These are phyloP conservation scores for Acanthamoeba triangularis DNA, from an alignment of 208 protist genomes.

Conservation along the genomic window DNA sequence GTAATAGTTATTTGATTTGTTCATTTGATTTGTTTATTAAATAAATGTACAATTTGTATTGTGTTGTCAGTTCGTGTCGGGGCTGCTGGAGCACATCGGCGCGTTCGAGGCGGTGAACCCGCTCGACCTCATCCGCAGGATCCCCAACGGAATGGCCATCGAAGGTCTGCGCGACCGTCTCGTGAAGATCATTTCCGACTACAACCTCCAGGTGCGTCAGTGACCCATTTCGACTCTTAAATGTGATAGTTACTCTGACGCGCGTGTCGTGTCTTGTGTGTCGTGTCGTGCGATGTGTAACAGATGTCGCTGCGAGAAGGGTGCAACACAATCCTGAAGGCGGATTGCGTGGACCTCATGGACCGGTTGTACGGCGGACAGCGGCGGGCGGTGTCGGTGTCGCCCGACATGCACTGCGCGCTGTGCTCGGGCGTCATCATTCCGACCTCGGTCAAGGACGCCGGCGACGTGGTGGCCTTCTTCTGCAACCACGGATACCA, in stretches of 20 bases:
- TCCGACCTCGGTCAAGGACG: not conserved
- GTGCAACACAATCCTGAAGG: slow-evolving; percentile 86
- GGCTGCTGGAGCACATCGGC: slow-evolving; percentile 90
- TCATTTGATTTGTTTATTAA: not conserved
- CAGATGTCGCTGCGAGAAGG: slow-evolving; percentile 87
- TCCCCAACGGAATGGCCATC: slow-evolving; percentile 85
- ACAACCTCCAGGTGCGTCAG: slow-evolving; percentile 86
- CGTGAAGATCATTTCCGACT: slow-evolving; percentile 92
- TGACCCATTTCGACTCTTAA: not conserved
- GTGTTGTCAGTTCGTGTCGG: slow-evolving; percentile 82
- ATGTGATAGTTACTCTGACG: not conserved
- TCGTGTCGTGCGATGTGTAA: not conserved
- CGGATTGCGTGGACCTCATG: slow-evolving; percentile 86
- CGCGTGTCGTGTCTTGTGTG: not conserved
- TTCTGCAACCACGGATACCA: slow-evolving; percentile 74
- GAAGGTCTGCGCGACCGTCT: slow-evolving; percentile 88
- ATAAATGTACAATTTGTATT: not conserved
- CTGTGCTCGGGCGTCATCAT: slow-evolving; percentile 55
- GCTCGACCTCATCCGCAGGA: slow-evolving; percentile 87
- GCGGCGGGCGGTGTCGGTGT: not conserved
- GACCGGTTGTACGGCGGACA: slow-evolving; percentile 7
- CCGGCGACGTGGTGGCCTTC: slow-evolving; percentile 69
- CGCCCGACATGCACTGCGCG: slow-evolving; percentile 50
- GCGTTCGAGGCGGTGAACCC: slow-evolving; percentile 88
- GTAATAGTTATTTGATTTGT: not conserved